phyloP scores from a whole-genome alignment of 768 basidiomycete genomes.

The Russula compacta region DNA sequence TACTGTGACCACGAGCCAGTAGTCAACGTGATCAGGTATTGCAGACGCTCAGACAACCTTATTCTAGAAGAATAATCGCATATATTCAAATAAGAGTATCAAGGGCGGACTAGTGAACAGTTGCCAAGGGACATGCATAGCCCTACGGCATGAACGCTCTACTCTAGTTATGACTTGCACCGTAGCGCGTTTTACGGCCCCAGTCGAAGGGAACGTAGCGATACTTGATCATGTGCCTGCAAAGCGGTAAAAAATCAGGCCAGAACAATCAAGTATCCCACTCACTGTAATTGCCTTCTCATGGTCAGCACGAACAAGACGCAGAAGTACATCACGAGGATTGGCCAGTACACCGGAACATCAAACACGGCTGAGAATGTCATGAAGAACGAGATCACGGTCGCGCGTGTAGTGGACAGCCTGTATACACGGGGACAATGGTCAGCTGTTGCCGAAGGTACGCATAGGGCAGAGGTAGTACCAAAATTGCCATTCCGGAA shows the following conservation, averaged over 20 bases:
- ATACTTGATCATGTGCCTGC: slow-evolving; percentile 98
- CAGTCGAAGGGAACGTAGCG: slow-evolving; percentile 95
- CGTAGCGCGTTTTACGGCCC: slow-evolving; percentile 87
- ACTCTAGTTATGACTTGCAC: slow-evolving; percentile 39
- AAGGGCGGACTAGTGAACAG: neutral
- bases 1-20: no score
- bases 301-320: slow-evolving; percentile 92
- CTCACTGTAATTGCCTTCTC: slow-evolving; percentile 92
- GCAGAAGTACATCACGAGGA: slow-evolving; percentile 94
- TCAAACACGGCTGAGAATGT: slow-evolving; percentile 83
- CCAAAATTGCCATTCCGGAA: slow-evolving; percentile 98
- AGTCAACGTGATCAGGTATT: neutral
- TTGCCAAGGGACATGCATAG: neutral
- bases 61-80: neutral
- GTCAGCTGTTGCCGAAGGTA: slow-evolving; percentile 1
- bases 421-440: slow-evolving; percentile 31
- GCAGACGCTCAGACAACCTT: neutral
- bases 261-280: slow-evolving; percentile 14
- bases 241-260: neutral
- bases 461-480: slow-evolving; percentile 28
- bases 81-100: slow-evolving; percentile 1
- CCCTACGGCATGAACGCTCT: neutral
- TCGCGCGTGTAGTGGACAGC: slow-evolving; percentile 87
- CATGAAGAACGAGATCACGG: slow-evolving; percentile 68
- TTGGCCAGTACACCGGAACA: slow-evolving; percentile 99